Evolutionary conservation across 2,329 filamentous ascomycete species (phyloP).

Genomic region (Thermothelomyces thermophilus): DNA sequence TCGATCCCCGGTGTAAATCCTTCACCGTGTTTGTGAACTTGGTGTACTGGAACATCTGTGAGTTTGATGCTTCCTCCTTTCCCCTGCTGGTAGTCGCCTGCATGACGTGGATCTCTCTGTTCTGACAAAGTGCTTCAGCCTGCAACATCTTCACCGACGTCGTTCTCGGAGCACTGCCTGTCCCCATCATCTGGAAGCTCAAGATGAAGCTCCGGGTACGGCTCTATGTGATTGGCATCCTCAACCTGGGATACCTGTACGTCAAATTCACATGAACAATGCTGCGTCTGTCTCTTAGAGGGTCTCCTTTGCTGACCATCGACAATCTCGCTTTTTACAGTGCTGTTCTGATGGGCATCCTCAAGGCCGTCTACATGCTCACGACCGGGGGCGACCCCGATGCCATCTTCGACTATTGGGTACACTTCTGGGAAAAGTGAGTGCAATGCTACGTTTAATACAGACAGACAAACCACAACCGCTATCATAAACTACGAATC

Average conservation of each 20-base stretch:
- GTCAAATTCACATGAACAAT: too few relatives aligned
- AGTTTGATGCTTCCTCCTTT: neutral
- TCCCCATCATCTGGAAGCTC: constrained; percentile 13
- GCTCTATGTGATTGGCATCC: constrained; percentile 12
- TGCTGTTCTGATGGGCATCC: constrained; percentile 8
- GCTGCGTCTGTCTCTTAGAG: too few relatives aligned
- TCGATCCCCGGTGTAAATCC: constrained; percentile 4
- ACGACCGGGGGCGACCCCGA: constrained; percentile 8
- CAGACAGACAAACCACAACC: too few relatives aligned
- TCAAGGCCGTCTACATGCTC: constrained; percentile 12
- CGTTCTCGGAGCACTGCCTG: constrained; percentile 7
- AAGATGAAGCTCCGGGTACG: constrained; percentile 6
- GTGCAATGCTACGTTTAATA: neutral
- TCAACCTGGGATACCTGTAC: constrained; percentile 14
- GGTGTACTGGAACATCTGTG: constrained; percentile 10
- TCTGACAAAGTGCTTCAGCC: neutral
- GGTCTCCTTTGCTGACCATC: too few relatives aligned
- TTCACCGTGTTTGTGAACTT: constrained; percentile 9
- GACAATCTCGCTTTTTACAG: neutral
- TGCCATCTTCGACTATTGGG: constrained; percentile 10
- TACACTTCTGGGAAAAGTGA: constrained; percentile 12
- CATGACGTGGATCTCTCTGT: too few relatives aligned
- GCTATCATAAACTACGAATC: too few relatives aligned
- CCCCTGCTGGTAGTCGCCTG: too few relatives aligned
- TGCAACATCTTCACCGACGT: constrained; percentile 15